Base-by-base conservation (phyloP, 148 eudicot species). In the Persicaria maculosa region DNA sequence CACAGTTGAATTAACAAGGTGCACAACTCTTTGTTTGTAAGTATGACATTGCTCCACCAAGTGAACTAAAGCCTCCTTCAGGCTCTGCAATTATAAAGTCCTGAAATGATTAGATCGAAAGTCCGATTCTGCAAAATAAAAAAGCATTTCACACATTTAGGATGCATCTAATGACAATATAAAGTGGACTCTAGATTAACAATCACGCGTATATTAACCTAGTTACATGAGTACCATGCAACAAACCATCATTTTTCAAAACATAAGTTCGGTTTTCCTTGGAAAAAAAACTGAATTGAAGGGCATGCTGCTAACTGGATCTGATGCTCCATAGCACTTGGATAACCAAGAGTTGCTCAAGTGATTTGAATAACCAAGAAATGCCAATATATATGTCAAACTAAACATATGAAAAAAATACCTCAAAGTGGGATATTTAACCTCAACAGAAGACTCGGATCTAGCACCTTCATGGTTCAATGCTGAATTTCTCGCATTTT, bases 41-140 rank as follows among this genome's bases (percentile, higher is more conserved):
- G 90, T 82, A 55, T 96, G 97, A 77, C 98, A 95, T 76, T 95
- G 98, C 47, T 83, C 93, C 71, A 95, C 98, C 85, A 95, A 88
- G 85, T 95, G 97, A 74, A 86, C 88, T 76, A 95, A 85, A 76
- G 90, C 96, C 83, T 95, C 98, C 74, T 83, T 88, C 53, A 90
- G 80, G 65, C 90, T 93, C 98, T 95, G 87, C 71, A 80, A 75
- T 61, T 20, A 73, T 67, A 44, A 44, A 50, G 7, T 10, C 72
- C 46, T 46, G 72, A 45, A 70, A 70, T 20, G 40, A 45, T 70
- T 1, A 68, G 53, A 11, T 46, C 73, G 46, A 70, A 20, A 46
- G n/a, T 64, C 17, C 40, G 8, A 6, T 31, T 12, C 25, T 65
- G 44, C 45, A 65, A 31, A 65, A 16, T 20, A 44, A 44, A 9